A percentile compares a stretch with the other conserved stretches of the same genome.
Evolutionary conservation across 139 green algal species (phyloP).

Genomic region (Haematococcus lacustris): DNA sequence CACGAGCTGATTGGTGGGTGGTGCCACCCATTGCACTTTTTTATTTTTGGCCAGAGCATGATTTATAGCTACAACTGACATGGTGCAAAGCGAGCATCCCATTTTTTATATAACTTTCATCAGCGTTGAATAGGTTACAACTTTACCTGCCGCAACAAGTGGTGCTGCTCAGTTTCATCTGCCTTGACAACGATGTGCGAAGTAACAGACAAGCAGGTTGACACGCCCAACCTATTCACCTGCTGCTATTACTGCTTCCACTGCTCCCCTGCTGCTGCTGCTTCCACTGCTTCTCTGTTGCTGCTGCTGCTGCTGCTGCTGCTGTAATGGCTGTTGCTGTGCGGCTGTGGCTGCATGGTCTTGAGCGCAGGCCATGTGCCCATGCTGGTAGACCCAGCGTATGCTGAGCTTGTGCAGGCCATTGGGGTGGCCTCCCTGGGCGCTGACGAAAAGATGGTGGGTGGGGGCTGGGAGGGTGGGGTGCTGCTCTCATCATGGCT

Average conservation of each 20-base stretch:
- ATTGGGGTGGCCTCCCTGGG: constrained; percentile 79
- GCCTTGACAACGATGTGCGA: background rate
- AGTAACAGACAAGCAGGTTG: too few species aligned
- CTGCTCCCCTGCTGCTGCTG: background rate
- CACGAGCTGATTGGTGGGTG: constrained; percentile 68
- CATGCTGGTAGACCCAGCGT: constrained; percentile 77
- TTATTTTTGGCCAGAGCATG: too few species aligned
- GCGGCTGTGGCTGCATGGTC: background rate
- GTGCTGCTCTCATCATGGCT: background rate
- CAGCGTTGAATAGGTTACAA: too few species aligned
- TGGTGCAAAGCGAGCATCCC: too few species aligned
- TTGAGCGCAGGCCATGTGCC: constrained; percentile 71
- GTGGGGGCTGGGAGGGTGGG: constrained; percentile 10
- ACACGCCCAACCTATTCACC: too few species aligned
- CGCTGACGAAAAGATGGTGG: constrained; percentile 64
- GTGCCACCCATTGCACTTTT: background rate
- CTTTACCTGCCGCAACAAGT: too few species aligned
- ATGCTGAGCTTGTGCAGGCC: constrained; percentile 64
- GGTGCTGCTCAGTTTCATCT: background rate
- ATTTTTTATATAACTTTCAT: too few species aligned
- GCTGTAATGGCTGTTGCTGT: background rate
- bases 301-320: background rate
- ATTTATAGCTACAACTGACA: background rate
- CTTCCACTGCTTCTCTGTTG: background rate
- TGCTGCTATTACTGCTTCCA: too few species aligned